phyloP scores from a whole-genome alignment of 495 filamentous ascomycete genomes.

The Penicillium argentinense region DNA sequence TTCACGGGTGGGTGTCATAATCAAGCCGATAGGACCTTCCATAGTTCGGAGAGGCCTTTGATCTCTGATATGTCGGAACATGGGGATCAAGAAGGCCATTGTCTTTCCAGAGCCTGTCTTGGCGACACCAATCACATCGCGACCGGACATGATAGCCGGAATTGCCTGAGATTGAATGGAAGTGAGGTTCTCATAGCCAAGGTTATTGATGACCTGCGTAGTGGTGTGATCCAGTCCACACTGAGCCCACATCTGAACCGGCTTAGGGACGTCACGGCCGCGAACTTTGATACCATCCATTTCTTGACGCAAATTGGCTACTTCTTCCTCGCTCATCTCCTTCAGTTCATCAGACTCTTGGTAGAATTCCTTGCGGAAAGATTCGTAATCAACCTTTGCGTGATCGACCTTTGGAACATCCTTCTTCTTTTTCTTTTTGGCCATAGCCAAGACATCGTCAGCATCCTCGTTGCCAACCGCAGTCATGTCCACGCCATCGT shows the following conservation, averaged over 20 bases:
- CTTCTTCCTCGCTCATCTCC: slow-evolving; percentile 83
- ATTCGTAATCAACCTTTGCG: slow-evolving; percentile 76
- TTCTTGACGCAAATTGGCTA: slow-evolving; percentile 77
- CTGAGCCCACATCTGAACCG: slow-evolving; percentile 95
- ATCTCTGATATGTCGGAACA: slow-evolving; percentile 98
- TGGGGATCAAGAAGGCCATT: slow-evolving; percentile 88
- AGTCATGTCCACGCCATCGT: slow-evolving; percentile 74
- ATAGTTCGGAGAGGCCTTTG: slow-evolving; percentile 77
- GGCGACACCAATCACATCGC: slow-evolving; percentile 93
- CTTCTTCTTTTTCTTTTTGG: slow-evolving; percentile 94
- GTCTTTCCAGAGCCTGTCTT: slow-evolving; percentile 99
- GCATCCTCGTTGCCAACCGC: slow-evolving; percentile 69
- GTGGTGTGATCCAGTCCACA: slow-evolving; percentile 86
- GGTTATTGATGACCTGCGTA: slow-evolving; percentile 77
- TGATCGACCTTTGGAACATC: slow-evolving; percentile 88
- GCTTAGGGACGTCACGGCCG: slow-evolving; percentile 84
- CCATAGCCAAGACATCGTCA: slow-evolving; percentile 82
- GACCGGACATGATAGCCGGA: slow-evolving; percentile 92
- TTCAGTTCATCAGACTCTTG: slow-evolving; percentile 81
- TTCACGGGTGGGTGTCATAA: slow-evolving; percentile 95
- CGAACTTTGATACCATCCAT: slow-evolving; percentile 93
- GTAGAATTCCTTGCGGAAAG: slow-evolving; percentile 93
- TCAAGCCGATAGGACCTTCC: slow-evolving; percentile 83
- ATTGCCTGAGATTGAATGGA: slow-evolving; percentile 95
- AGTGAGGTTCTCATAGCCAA: slow-evolving; percentile 87